These are phyloP conservation scores for Gillenia trifoliata DNA, from an alignment of 306 rosid species.

Conservation along the genomic window DNA sequence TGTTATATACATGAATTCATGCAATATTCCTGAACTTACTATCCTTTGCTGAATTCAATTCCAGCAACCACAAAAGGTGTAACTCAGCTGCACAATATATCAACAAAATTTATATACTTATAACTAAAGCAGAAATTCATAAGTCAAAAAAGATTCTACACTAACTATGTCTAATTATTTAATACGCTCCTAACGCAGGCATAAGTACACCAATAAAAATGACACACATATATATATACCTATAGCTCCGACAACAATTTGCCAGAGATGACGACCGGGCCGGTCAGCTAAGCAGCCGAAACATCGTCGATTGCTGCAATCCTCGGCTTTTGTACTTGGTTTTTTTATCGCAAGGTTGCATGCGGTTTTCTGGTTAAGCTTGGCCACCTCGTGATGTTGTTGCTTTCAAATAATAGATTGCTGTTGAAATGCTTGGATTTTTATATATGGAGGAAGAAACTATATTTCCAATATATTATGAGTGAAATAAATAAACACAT, in stretches of 20 bases:
- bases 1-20: background rate
- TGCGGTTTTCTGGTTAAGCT: background rate
- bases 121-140: background rate
- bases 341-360: background rate
- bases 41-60: conserved; percentile 85
- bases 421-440: background rate
- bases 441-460: conserved; percentile 14
- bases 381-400: background rate
- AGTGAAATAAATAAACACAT: too few species aligned
- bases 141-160: too few species aligned
- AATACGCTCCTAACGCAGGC: too few species aligned
- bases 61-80: conserved; percentile 93
- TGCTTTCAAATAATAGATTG: background rate
- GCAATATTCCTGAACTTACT: conserved; percentile 36
- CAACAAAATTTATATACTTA: background rate
- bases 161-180: too few species aligned
- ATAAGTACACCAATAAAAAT: background rate
- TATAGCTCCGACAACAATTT: conserved; percentile 36
- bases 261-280: conserved; percentile 34
- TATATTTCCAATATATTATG: too few species aligned
- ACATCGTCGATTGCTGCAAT: conserved; percentile 20
- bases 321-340: conserved; percentile 14
- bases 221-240: too few species aligned
- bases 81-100: conserved; percentile 51
- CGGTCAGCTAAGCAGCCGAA: conserved; percentile 17